Evolutionary conservation across 768 basidiomycete species (phyloP).

Genomic region (Trichaptum fuscoviolaceum): DNA sequence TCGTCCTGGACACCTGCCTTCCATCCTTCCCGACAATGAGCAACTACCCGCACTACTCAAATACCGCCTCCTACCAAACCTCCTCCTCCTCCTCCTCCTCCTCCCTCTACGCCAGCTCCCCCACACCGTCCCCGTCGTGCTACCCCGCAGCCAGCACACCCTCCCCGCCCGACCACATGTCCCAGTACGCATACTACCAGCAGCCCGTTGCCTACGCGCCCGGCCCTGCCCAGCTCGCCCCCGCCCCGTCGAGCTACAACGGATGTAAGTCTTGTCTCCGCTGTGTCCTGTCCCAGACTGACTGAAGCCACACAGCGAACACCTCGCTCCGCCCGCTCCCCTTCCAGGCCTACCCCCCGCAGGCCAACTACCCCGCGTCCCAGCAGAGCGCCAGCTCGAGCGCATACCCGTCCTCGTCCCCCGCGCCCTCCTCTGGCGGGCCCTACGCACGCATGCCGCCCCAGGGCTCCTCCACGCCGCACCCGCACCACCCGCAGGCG

Average conservation of each 20-base stretch:
- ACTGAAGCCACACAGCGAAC: not conserved
- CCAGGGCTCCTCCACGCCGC: not conserved
- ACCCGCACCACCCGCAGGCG: not conserved
- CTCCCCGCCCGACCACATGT: constrained; percentile 1
- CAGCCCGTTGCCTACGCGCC: not conserved
- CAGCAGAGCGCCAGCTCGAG: not conserved
- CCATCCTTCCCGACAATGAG: not conserved
- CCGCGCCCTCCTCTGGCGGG: not conserved
- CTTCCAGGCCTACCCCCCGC: not conserved
- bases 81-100: not conserved
- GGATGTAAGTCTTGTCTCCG: not conserved
- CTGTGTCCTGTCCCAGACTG: not conserved
- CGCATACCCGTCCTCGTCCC: not conserved
- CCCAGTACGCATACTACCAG: not conserved
- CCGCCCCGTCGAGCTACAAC: not conserved
- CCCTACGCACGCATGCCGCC: not conserved
- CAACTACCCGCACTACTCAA: not conserved
- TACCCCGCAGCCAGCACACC: not conserved
- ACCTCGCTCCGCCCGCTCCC: not conserved
- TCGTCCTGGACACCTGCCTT: too few species aligned
- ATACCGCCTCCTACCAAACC: not conserved
- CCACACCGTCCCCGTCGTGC: not conserved
- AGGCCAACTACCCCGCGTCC: not conserved
- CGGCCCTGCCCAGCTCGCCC: not conserved
- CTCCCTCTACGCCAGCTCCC: not conserved